Percentiles rank a stretch among this genome's conserved stretches.
These are phyloP conservation scores for Juncus inflexus DNA, from an alignment of 176 grass and related monocot species.

Conservation along the genomic window DNA sequence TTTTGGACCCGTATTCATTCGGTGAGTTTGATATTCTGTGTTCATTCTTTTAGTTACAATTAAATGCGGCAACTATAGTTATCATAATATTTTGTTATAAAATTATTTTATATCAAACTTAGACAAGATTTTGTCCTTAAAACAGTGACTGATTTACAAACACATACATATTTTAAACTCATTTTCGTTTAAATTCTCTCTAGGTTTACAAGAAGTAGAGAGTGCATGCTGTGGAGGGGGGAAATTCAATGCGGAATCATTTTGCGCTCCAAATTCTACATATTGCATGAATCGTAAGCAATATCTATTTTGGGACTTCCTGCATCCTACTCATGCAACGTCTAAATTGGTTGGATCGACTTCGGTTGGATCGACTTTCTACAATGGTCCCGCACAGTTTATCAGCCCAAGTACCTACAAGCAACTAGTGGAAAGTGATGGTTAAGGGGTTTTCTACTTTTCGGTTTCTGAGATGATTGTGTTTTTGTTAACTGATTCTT, in stretches of 20 bases:
- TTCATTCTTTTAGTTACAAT: too few species aligned
- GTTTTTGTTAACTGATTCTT: too few species aligned
- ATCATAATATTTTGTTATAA: too few species aligned
- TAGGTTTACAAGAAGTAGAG: constrained; percentile 53
- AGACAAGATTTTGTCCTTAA: too few species aligned
- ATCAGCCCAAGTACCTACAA: constrained; percentile 51
- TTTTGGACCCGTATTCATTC: constrained; percentile 23
- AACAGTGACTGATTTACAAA: too few species aligned
- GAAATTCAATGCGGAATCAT: constrained; percentile 42
- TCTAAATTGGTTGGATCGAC: constrained; percentile 30
- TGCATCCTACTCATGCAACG: constrained; percentile 56
- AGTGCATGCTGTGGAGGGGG: constrained; percentile 64
- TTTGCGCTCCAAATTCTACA: constrained; percentile 44
- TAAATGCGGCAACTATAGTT: too few species aligned
- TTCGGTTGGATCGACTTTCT: constrained; percentile 37
- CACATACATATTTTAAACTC: too few species aligned
- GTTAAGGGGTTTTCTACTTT: background rate
- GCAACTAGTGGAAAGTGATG: constrained; percentile 33
- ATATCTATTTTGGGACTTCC: constrained; percentile 51
- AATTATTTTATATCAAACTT: too few species aligned
- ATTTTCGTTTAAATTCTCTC: background rate
- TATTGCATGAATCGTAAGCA: constrained; percentile 43
- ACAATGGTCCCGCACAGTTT: constrained; percentile 29
- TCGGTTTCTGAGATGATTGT: too few species aligned
- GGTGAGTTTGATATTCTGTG: constrained; percentile 25